Percentiles rank a stretch among this genome's conserved stretches.
phyloP scores from a whole-genome alignment of 345 rosid genomes.

The Sonneratia alba region DNA sequence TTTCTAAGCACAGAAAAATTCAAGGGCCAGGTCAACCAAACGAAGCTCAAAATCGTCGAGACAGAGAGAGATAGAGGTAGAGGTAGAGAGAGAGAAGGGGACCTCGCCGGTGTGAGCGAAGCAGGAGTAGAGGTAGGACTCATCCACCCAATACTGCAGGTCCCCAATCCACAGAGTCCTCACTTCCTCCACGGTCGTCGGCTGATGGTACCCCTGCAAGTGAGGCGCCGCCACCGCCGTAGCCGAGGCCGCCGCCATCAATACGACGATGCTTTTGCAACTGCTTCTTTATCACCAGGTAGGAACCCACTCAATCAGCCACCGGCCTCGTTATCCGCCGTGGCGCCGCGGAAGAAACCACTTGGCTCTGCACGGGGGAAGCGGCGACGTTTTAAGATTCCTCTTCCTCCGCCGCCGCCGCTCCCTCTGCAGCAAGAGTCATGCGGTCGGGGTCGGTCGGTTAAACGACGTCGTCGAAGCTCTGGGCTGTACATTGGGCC shows the following conservation, averaged over 20 bases:
- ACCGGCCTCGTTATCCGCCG: neutral
- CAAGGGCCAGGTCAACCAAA: neutral
- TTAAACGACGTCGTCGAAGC: neutral
- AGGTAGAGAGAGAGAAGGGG: neutral
- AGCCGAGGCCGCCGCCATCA: slow-evolving; percentile 28
- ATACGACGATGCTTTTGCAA: neutral
- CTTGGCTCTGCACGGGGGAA: neutral
- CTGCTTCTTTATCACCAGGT: neutral
- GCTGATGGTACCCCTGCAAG: slow-evolving; percentile 67
- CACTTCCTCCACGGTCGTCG: slow-evolving; percentile 78
- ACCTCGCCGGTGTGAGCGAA: slow-evolving; percentile 98
- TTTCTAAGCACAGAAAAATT: neutral
- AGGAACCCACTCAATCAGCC: neutral
- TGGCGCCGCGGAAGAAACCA: neutral
- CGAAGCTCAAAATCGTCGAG: neutral
- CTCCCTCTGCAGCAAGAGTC: neutral
- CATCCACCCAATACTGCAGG: slow-evolving; percentile 93
- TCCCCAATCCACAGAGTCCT: slow-evolving; percentile 98
- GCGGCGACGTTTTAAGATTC: neutral
- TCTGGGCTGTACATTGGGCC: neutral
- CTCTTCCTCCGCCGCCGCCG: neutral
- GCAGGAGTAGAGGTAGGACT: slow-evolving; percentile 71
- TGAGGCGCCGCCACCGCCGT: slow-evolving; percentile 13
- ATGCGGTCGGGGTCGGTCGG: neutral
- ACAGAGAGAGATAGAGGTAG: neutral